Evolutionary conservation across 129 eudicot genomes (phyloP), one percentile per base, ranked within the genome.

Genomic region (Helianthus tuberosus): DNA sequence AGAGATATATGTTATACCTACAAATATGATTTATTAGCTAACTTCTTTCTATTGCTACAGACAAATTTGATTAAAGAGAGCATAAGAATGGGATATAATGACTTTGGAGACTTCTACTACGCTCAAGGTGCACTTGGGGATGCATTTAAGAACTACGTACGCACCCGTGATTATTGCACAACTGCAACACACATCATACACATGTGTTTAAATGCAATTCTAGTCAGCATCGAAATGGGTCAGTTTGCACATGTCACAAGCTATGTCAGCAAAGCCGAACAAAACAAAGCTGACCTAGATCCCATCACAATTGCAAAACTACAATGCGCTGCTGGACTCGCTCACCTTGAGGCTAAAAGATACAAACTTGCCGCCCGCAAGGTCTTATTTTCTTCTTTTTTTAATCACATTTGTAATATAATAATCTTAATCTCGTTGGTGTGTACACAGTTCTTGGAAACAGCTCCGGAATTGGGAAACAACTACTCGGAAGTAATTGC

Each of bases 21-120:
- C 20, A 52, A 70, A 36, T 58, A 46, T 60, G 68, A 73, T 59
- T 2, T 29, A 20, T 48, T 76, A 15, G 43, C 59, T 52, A 52
- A 47, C 35, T n/a, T 27, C 14, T 54, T 58, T 73, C 71, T 58
- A 59, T 41, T 63, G 13, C 51, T 76, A 75, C 86, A 95, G 99
- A 95, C 99, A 60, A 95, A 95, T 77, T 78, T 91, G 79, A 91
- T 95, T 14, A 95, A 95, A 77, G 99, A 95, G 75, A 95, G 99
- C 90, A 95, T 95, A 69, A 81, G 99, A 51, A 91, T 95, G 99
- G 99, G 99, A 55, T 91, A 91, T 85, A 95, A 91, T 80, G 99
- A 95, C 80, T 91, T 95, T 77, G 99, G 99, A 53, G 99, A 95
- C 74, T 95, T 91, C 71, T 85, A 86, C 86, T 95, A 91, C 50